Evolutionary conservation across 306 rosid species (phyloP).

Genomic region (Cucurbita ficifolia): DNA sequence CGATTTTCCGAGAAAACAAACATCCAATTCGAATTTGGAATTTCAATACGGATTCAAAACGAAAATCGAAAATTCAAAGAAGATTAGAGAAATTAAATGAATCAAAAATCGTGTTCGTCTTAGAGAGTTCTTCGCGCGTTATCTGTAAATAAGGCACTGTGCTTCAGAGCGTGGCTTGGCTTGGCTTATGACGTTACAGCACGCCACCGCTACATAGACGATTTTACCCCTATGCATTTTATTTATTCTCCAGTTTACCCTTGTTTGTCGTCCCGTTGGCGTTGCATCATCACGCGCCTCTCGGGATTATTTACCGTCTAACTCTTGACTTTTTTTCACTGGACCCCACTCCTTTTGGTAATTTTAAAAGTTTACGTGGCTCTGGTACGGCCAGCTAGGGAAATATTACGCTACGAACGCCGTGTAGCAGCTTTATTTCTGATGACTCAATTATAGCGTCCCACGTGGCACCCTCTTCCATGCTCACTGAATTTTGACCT

Average conservation of each 20-base stretch:
- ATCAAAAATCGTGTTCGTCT: slow-evolving; percentile 1
- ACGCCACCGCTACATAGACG: slow-evolving; percentile 32
- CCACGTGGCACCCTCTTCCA: neutral
- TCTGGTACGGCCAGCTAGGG: neutral
- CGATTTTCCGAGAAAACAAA: neutral
- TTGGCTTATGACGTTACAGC: slow-evolving; percentile 32
- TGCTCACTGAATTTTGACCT: neutral
- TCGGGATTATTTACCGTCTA: neutral
- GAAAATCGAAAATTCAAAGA: neutral
- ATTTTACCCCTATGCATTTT: slow-evolving; percentile 12
- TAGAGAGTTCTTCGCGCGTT: neutral
- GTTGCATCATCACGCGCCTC: neutral
- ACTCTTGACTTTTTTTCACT: neutral
- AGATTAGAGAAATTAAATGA: neutral
- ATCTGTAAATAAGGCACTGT: slow-evolving; percentile 38
- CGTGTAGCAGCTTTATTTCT: neutral
- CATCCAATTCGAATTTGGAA: neutral
- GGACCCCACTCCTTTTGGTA: neutral
- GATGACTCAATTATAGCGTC: neutral
- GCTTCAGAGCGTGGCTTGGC: slow-evolving; percentile 38
- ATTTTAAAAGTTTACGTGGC: neutral
- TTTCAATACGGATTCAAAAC: neutral
- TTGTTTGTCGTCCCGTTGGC: neutral
- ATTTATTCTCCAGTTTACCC: neutral
- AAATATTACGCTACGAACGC: neutral